phyloP scores from a whole-genome alignment of 257 asterid species.

The Verbena officinalis region DNA sequence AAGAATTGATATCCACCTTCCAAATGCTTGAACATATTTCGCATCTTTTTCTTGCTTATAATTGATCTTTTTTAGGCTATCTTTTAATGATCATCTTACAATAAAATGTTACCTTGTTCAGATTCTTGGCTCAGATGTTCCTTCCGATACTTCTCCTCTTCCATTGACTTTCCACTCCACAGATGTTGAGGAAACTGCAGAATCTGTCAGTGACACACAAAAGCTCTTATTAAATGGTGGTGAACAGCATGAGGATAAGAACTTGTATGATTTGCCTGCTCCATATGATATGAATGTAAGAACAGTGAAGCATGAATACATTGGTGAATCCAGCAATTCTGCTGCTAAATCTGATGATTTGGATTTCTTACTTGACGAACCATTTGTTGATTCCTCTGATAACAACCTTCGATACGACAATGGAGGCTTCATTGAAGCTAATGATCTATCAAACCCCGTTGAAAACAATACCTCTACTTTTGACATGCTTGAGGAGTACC shows the following conservation, averaged over 20 bases:
- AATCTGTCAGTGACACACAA: constrained; percentile 40
- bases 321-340: constrained; percentile 70
- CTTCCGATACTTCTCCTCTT: constrained; percentile 39
- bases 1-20: no score
- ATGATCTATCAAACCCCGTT: constrained; percentile 65
- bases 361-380: constrained; percentile 67
- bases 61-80: constrained; percentile 1
- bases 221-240: constrained; percentile 30
- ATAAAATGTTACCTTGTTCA: constrained; percentile 33
- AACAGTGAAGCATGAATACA: constrained; percentile 74
- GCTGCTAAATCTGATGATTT: constrained; percentile 42
- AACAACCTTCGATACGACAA: constrained; percentile 45
- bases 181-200: constrained; percentile 54
- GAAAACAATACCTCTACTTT: constrained; percentile 45
- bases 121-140: constrained; percentile 68
- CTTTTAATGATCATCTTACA: not conserved
- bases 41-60: not conserved
- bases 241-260: constrained; percentile 42
- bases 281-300: constrained; percentile 40
- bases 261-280: constrained; percentile 44
- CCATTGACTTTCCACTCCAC: constrained; percentile 41
- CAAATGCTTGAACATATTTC: no score
- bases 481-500: constrained; percentile 70
- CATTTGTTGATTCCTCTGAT: constrained; percentile 51
- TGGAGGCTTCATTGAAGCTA: constrained; percentile 70